These are phyloP conservation scores for Phytophthora rubi DNA, from an alignment of 352 stramenopile genomes.

Conservation along the genomic window DNA sequence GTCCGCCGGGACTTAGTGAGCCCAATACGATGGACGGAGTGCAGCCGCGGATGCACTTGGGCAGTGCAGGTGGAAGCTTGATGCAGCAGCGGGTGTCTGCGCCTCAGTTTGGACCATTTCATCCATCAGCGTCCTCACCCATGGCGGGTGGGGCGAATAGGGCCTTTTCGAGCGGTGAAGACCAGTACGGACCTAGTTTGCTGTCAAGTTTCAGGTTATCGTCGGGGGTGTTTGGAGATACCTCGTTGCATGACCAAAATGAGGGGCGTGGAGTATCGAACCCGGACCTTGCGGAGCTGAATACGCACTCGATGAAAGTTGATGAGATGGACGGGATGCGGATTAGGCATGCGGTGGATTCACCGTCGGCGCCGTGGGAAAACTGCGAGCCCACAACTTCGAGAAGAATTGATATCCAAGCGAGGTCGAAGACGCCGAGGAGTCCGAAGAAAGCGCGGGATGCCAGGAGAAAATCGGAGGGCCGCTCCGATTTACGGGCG, in stretches of 20 bases:
- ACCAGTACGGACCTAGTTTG: conserved; percentile 38
- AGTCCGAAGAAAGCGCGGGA: conserved; percentile 34
- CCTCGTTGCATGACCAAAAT: conserved; percentile 6
- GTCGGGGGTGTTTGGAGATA: conserved; percentile 32
- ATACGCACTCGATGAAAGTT: conserved; percentile 70
- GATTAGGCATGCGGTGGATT: conserved; percentile 25
- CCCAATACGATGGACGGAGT: conserved; percentile 12
- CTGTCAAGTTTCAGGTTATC: conserved; percentile 39
- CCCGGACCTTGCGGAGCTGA: conserved; percentile 65
- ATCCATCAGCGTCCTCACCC: conserved; percentile 13
- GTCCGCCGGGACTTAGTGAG: conserved; percentile 36
- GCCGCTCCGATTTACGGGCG: conserved; percentile 22
- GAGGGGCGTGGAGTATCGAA: conserved; percentile 44
- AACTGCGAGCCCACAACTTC: conserved; percentile 27
- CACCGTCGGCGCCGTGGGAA: conserved; percentile 17
- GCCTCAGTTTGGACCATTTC: conserved; percentile 25
- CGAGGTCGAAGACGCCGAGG: conserved; percentile 27
- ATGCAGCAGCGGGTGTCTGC: conserved; percentile 21
- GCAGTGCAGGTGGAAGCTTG: conserved; percentile 11
- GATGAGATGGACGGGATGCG: conserved; percentile 36
- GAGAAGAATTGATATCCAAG: conserved; percentile 42
- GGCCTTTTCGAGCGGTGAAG: conserved; percentile 26
- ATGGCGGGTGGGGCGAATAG: conserved; percentile 13
- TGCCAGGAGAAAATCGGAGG: conserved; percentile 26
- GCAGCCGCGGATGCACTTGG: conserved; percentile 12